Evolutionary conservation across 1,284 basidiomycete species (phyloP).

Genomic region (Nidula niveotomentosa): DNA sequence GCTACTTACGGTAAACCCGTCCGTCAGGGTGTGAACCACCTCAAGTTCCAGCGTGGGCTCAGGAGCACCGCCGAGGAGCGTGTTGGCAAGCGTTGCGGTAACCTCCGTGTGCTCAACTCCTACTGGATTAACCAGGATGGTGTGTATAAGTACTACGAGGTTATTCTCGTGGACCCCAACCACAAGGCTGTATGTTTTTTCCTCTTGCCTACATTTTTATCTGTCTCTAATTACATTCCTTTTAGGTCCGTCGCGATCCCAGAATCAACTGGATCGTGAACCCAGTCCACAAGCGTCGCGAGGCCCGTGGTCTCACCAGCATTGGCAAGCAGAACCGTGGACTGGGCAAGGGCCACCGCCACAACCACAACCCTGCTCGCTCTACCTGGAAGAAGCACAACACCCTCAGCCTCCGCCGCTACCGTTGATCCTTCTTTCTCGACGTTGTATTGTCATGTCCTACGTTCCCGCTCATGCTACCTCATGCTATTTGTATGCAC

Average conservation of each 20-base stretch:
- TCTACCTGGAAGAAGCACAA: slow-evolving; percentile 98
- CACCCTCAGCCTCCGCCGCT: slow-evolving; percentile 96
- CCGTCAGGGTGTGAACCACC: slow-evolving; percentile 99
- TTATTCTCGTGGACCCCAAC: slow-evolving; percentile 95
- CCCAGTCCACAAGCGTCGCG: slow-evolving; percentile 98
- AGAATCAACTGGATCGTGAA: slow-evolving; percentile 99
- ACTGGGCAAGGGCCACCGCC: slow-evolving; percentile 92
- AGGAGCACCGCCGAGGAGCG: slow-evolving; percentile 97
- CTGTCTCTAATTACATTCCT: slow-evolving; percentile 6
- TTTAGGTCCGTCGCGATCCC: slow-evolving; percentile 88
- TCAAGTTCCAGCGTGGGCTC: slow-evolving; percentile 97
- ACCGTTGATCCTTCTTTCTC: slow-evolving; percentile 70
- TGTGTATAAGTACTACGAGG: slow-evolving; percentile 99
- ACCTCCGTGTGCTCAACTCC: slow-evolving; percentile 95
- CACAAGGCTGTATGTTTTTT: slow-evolving; percentile 80
- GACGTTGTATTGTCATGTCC: slow-evolving; percentile 13
- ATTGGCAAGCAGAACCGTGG: slow-evolving; percentile 96
- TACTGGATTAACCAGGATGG: slow-evolving; percentile 99
- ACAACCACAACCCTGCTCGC: slow-evolving; percentile 93
- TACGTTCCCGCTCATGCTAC: slow-evolving; percentile 3
- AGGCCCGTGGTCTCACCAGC: slow-evolving; percentile 96
- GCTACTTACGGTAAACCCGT: slow-evolving; percentile 99
- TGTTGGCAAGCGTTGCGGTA: slow-evolving; percentile 95
- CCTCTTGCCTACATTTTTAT: neutral
- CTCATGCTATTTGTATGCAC: slow-evolving; percentile 14